Evolutionary conservation across 768 basidiomycete genomes (phyloP), one percentile per base, ranked within the genome.

Genomic region (Hydnum rufescens): DNA sequence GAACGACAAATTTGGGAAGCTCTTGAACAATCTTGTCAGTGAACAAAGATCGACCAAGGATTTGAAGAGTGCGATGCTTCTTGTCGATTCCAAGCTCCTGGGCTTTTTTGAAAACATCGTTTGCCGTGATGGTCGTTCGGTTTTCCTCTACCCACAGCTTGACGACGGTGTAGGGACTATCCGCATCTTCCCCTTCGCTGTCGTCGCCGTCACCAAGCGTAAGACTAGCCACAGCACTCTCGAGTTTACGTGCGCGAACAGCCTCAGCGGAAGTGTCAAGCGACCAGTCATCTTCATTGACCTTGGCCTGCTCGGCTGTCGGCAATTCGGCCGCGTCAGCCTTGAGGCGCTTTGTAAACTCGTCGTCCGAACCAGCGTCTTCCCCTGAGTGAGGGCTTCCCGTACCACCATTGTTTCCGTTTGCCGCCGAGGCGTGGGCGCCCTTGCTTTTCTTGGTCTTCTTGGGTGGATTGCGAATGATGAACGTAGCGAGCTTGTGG

Each of bases 401-500:
- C 47, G 68, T 74, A 49, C 69, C 73, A 29, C 62, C 64, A 39
- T 69, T 69, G 60, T 72, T 77, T 54, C 71, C 74, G 61, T 75
- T 77, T 44, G 70, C 71, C 63, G 67, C 70, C 28, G 66, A 60
- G 5, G 60, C 64, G 60, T 65, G 66, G 31, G 56, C 61, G 59
- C 65, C 66, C 57, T 64, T 67, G 46, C 65, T 66, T 60, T 72
- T 74, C 62, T 63, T 66, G 69, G 82, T 89, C 71, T 79, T 83
- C 70, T 84, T 82, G 51, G 92, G 93, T 42, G 95, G 95, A 65
- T 99, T 99, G 72, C 92, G 95, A 61, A 96, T 62, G 64, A 99
- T 95, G 72, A 87, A 99, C 1, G 92, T 89, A 42, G 81, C 82
- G 55, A 99, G 75, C 67, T 92, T 95, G 71, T 97, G 93, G 32